Percentiles rank a stretch among this genome's conserved stretches.
Evolutionary conservation across 352 stramenopile species (phyloP).

Genomic region (Pythium dissimile): DNA sequence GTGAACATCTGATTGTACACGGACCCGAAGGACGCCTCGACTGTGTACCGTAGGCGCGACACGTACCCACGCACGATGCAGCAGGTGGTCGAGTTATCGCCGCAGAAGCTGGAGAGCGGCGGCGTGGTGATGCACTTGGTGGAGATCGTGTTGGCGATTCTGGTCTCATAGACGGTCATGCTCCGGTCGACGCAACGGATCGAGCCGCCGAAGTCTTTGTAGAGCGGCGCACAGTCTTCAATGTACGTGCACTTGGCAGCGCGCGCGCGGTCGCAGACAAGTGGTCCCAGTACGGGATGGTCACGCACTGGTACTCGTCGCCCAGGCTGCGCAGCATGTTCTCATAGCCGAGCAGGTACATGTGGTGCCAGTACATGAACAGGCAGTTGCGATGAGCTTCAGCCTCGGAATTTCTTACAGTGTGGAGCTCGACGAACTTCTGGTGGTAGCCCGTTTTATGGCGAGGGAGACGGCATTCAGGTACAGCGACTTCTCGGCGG

Average conservation of each 20-base stretch:
- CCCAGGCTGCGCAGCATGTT: constrained; percentile 36
- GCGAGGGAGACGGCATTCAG: too few relatives aligned
- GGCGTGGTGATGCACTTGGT: constrained; percentile 14
- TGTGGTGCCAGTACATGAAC: constrained; percentile 34
- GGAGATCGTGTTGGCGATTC: not conserved
- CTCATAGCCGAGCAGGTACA: constrained; percentile 30
- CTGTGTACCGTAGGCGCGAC: constrained; percentile 1
- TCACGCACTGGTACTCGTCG: constrained; percentile 19
- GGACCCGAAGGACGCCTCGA: constrained; percentile 10
- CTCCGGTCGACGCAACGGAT: not conserved
- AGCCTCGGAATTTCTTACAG: constrained; percentile 9
- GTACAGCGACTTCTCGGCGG: constrained; percentile 22
- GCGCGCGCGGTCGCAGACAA: constrained; percentile 3
- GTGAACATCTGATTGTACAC: constrained; percentile 29
- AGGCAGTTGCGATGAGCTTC: constrained; percentile 25
- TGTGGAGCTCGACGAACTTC: constrained; percentile 32
- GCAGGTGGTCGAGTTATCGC: constrained; percentile 15
- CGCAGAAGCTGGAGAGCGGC: constrained; percentile 15
- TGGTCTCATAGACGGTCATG: constrained; percentile 11
- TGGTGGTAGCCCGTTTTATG: constrained; percentile 21
- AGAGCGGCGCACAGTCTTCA: constrained; percentile 22
- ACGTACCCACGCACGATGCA: constrained; percentile 13
- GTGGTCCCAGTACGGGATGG: constrained; percentile 32
- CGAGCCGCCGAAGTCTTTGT: constrained; percentile 22
- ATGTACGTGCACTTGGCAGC: constrained; percentile 15